Evolutionary conservation across 2,329 filamentous ascomycete species (phyloP).

Genomic region (Colletotrichum gloeosporioides): DNA sequence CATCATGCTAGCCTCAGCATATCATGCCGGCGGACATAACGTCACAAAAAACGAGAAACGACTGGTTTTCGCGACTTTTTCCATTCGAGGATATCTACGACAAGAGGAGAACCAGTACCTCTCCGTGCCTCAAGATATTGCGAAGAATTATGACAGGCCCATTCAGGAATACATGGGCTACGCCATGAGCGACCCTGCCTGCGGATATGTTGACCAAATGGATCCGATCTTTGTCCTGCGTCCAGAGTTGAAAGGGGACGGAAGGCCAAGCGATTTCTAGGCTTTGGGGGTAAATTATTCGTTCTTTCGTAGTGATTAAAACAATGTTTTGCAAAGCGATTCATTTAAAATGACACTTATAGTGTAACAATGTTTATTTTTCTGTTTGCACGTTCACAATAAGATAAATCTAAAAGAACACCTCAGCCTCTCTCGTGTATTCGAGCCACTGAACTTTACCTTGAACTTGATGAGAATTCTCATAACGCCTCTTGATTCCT

Average conservation of each 20-base stretch:
- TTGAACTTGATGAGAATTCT: background rate
- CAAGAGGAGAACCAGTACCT: conserved; percentile 16
- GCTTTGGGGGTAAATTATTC: too few species aligned
- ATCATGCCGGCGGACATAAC: conserved; percentile 27
- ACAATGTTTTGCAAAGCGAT: background rate
- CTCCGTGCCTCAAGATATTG: background rate
- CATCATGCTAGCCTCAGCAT: conserved; percentile 28
- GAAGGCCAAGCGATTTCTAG: conserved; percentile 1
- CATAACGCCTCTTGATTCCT: background rate
- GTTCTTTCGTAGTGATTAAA: background rate
- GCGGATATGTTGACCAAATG: conserved; percentile 9
- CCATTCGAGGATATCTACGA: background rate
- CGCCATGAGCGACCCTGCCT: conserved; percentile 8
- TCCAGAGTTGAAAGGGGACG: conserved; percentile 4
- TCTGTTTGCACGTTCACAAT: background rate
- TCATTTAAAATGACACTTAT: background rate
- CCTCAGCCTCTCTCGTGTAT: background rate
- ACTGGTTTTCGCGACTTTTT: conserved; percentile 9
- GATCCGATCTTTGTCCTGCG: conserved; percentile 7
- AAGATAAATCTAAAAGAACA: background rate
- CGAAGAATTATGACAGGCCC: background rate
- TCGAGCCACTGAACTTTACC: background rate
- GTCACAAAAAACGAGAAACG: conserved; percentile 19
- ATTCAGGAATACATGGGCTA: conserved; percentile 15
- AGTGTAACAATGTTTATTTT: background rate